A percentile compares a stretch with the other conserved stretches of the same genome.
Conservation (phyloP, 768 basidiomycete genomes). For the Leucosporidium creatinivorum region DNA sequence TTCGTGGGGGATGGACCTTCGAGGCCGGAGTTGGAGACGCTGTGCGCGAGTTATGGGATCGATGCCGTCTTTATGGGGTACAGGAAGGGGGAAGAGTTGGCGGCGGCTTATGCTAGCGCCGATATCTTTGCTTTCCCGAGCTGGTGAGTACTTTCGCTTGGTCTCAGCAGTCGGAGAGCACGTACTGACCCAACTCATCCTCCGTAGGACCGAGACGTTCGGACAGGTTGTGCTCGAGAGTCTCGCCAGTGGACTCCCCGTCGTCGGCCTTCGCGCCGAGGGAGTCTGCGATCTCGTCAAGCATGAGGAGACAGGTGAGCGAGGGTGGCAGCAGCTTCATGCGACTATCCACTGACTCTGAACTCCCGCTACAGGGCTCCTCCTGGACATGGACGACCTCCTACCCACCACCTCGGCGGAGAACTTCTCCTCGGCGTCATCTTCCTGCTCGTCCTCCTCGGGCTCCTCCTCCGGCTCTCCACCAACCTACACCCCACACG, state of each 20-base stretch:
- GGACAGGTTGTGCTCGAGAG: constrained; percentile 49
- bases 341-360: too few relatives aligned
- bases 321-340: too few relatives aligned
- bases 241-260: constrained; percentile 47
- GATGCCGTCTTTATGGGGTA: constrained; percentile 45
- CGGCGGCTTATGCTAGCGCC: constrained; percentile 45
- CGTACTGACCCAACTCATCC: background rate
- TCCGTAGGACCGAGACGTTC: constrained; percentile 40
- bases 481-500: background rate
- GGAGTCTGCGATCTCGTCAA: constrained; percentile 41
- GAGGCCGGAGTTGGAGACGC: constrained; percentile 39
- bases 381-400: constrained; percentile 32
- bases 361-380: constrained; percentile 22
- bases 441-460: background rate
- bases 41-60: constrained; percentile 39
- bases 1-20: constrained; percentile 48
- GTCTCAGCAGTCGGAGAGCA: background rate
- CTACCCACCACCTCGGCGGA: background rate
- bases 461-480: background rate
- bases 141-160: constrained; percentile 35
- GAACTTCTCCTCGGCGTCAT: background rate
- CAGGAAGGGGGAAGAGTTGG: constrained; percentile 42
- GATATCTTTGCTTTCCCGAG: constrained; percentile 48
- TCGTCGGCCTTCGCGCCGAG: constrained; percentile 47
- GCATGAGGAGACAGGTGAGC: constrained; percentile 22